A percentile compares a stretch with the other conserved stretches of the same genome.
Evolutionary conservation across 1,284 basidiomycete genomes (phyloP).

Genomic region (Thelephora terrestris): DNA sequence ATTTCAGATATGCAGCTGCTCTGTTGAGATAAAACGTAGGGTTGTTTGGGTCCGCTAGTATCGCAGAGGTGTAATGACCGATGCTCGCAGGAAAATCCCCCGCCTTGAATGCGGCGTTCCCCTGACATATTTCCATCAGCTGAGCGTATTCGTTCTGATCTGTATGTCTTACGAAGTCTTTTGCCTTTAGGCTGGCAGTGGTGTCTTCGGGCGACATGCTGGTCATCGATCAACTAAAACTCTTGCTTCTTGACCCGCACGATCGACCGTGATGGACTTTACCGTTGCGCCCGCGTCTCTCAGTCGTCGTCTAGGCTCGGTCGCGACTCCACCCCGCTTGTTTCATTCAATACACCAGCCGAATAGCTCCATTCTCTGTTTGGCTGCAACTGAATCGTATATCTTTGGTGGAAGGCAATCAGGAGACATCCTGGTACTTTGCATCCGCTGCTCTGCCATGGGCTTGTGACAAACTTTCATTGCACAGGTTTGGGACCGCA

Average conservation of each 20-base stretch:
- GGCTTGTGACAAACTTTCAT: constrained; percentile 1
- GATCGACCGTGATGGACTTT: too few relatives aligned
- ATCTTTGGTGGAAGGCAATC: constrained; percentile 84
- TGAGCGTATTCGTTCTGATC: neutral
- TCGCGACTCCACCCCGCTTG: constrained; percentile 33
- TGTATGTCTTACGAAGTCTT: neutral
- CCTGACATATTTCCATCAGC: constrained; percentile 26
- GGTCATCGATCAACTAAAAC: too few relatives aligned
- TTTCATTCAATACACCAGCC: constrained; percentile 63
- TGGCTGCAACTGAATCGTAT: constrained; percentile 61
- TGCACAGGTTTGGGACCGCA: constrained; percentile 73
- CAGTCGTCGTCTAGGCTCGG: constrained; percentile 34
- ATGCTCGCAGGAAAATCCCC: constrained; percentile 42
- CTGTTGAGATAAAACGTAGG: constrained; percentile 68
- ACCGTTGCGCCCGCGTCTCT: constrained; percentile 40
- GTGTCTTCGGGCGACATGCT: too few relatives aligned
- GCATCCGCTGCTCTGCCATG: constrained; percentile 3
- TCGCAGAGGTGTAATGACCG: constrained; percentile 66
- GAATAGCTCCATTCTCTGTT: constrained; percentile 62
- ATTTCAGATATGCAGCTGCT: constrained; percentile 74
- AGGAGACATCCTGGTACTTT: constrained; percentile 59
- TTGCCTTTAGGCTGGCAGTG: neutral
- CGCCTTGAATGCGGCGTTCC: constrained; percentile 47
- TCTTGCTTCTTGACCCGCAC: too few relatives aligned
- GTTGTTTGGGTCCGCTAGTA: constrained; percentile 52